phyloP scores from a whole-genome alignment of 345 rosid species.

The Boechera divaricarpa region DNA sequence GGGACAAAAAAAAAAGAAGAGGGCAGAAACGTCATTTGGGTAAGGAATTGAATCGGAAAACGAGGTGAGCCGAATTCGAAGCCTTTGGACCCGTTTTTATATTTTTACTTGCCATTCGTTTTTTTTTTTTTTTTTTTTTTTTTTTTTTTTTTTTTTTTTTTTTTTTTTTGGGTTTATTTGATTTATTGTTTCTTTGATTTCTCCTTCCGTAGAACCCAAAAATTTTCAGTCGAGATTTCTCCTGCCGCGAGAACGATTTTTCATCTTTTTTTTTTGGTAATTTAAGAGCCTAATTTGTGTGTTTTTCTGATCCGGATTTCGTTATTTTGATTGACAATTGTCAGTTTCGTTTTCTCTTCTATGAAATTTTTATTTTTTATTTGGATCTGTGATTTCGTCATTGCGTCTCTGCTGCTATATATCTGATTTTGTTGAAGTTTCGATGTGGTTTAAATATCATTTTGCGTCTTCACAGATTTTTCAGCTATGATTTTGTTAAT shows the following conservation, averaged over 20 bases:
- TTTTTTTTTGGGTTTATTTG: not conserved
- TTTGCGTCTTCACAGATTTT: not conserved
- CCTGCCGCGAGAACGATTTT: not conserved
- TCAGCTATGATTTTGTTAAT: not conserved
- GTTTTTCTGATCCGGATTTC: not conserved
- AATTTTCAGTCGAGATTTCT: not conserved
- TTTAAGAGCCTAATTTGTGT: not conserved
- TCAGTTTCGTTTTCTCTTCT: conserved; percentile 8
- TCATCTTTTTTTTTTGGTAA: conserved; percentile 1
- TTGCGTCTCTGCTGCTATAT: not conserved
- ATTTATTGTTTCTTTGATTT: not conserved
- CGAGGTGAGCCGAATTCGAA: conserved; percentile 35
- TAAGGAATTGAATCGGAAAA: conserved; percentile 34
- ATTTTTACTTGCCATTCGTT: not conserved
- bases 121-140: not conserved
- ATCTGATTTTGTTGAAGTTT: not conserved
- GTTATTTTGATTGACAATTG: conserved; percentile 15
- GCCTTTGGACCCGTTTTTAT: conserved; percentile 38
- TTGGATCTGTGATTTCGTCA: conserved; percentile 5
- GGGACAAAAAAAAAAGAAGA: not conserved
- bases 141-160: not conserved
- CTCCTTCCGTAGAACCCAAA: not conserved
- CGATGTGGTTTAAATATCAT: not conserved
- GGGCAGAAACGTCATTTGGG: not conserved
- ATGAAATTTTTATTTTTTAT: not conserved